Evolutionary conservation across 768 basidiomycete genomes (phyloP), one percentile per base, ranked within the genome.

Genomic region (Suillus subluteus): DNA sequence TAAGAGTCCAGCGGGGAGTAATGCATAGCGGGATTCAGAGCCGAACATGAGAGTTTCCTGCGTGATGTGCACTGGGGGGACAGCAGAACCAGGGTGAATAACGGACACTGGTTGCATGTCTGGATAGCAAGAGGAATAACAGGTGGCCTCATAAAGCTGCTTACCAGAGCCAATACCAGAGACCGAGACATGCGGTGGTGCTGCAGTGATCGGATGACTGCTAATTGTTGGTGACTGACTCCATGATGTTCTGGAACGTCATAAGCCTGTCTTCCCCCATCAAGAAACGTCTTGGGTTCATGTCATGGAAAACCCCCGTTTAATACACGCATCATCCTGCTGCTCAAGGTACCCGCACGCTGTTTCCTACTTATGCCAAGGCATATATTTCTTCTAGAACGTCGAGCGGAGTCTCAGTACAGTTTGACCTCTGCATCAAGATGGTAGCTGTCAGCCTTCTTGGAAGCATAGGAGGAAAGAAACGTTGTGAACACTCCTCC

Each of bases 251-350:
- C 52, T 54, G 30, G 58, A 40, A 41, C 18, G 15, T 43, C 26
- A 61, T 4, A 13, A 43, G 59, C 59, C 41, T 58, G 15, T 23
- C n/a, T 59, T 59, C 26, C 58, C 58, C 40, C 59, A 61, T 61
- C 43, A 43, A 43, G 43, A 13, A 41, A 43, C 43, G 26, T 13
- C 41, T 7, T 30, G 23, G n/a, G 4, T 58, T 11, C 37, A 15
- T 58, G 37, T 58, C 15, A 13, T 26, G 8, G 23, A 38, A 18
- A 30, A 30, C 4, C 26, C 26, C 40, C 40, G 18, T 61, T 61
- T 44, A 21, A 61, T 30, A 61, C 59, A 61, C 21, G 59, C 59
- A 43, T 6, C 18, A 61, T 21, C 41, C 59, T 61, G 41, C 59
- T 61, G 59, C 26, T 43, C 40, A 56, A 61, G 41, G 18, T 30